Base-by-base conservation (phyloP, 768 basidiomycete genomes). In the Fibroporia radiculosa region DNA sequence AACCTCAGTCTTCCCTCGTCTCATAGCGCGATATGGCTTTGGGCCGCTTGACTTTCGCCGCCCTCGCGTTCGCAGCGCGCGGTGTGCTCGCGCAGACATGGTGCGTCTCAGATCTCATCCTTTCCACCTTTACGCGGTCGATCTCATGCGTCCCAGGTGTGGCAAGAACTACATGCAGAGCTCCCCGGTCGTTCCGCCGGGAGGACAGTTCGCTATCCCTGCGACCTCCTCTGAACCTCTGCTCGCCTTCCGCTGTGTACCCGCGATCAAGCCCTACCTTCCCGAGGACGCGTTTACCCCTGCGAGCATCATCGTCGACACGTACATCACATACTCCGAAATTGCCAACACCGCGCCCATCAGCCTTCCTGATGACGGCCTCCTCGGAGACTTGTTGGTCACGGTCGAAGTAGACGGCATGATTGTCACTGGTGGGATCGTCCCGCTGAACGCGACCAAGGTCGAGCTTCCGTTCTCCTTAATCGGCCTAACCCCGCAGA, bases 131-230 rank as follows among this genome's bases (percentile, higher is more conserved):
- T 35, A 35, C 8, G 16, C 34, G 34, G 34, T n/a, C 16, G 34
- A 7, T 18, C 34, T 18, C 14, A 10, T 19, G 18, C 3, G 5
- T 44, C 19, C 7, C 49, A 76, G 76, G 73, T 76, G 74, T 36
- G 72, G 72, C 32, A 75, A 76, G 56, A 67, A 74, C 49, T 77
- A 60, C 53, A 69, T 68, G 62, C 27, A 61, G 6, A 62, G 62
- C 19, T 58, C 70, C 43, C 62, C 68, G 1, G 58, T 70, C 5
- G 64, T 70, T 14, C 66, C 66, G 1, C 73, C 75, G 0, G 73
- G 70, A 0, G 73, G 74, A 2, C 62, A 68, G 41, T 77, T 76
- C 45, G 60, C 62, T 6, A 43, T 64, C 1, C 69, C 70, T 1
- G 50, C 54, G 0, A 43, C 50, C 3, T 71, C 69, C 3, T 16